These are phyloP conservation scores for Salicornia ramosissima DNA, from an alignment of 148 eudicot species.

Conservation along the genomic window DNA sequence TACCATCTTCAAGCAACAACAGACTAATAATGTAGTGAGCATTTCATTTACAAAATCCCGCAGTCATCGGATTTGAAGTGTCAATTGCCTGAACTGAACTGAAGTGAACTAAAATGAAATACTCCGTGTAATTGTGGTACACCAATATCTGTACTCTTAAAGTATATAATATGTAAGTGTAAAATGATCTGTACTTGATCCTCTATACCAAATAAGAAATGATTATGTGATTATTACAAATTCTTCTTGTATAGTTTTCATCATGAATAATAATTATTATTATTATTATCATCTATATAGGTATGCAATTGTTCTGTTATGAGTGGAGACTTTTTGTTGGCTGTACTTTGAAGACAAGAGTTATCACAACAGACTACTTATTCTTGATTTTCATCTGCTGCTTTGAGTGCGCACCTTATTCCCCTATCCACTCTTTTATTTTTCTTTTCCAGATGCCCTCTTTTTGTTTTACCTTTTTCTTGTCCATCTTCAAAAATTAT, in stretches of 20 bases:
- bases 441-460: not conserved
- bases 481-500: too few species aligned
- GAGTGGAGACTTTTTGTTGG: not conserved
- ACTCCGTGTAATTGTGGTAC: not conserved
- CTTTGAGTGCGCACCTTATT: not conserved
- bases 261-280: too few species aligned
- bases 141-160: not conserved
- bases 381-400: not conserved
- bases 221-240: not conserved
- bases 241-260: not conserved
- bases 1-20: conserved; percentile 19
- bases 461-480: too few species aligned
- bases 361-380: not conserved
- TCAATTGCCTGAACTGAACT: not conserved
- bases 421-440: too few species aligned
- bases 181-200: not conserved
- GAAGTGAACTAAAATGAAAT: too few species aligned
- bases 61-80: not conserved
- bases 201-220: conserved; percentile 7
- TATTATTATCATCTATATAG: not conserved
- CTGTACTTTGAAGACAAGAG: conserved; percentile 3
- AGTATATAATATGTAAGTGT: too few species aligned
- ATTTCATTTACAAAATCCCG: not conserved
- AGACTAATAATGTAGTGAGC: conserved; percentile 23
- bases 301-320: not conserved